These are phyloP conservation scores for Vigna radiata DNA, from an alignment of 306 rosid genomes.

Conservation along the genomic window DNA sequence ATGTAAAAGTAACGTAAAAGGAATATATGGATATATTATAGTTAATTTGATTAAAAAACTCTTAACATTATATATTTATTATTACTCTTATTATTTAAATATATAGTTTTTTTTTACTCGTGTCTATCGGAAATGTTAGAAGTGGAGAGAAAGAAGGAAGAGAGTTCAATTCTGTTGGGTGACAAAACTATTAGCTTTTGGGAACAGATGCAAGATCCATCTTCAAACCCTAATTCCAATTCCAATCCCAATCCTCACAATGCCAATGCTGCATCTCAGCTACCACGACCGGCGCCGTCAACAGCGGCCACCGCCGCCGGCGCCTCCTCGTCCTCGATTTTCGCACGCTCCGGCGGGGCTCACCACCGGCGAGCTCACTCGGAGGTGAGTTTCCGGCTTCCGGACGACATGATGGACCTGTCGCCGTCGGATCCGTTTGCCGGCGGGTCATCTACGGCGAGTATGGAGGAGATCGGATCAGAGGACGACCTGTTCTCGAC, in stretches of 20 bases:
- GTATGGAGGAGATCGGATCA: constrained; percentile 83
- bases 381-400: constrained; percentile 71
- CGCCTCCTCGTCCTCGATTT: constrained; percentile 28
- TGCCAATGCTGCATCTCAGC: constrained; percentile 40
- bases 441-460: constrained; percentile 79
- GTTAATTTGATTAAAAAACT: background rate
- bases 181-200: constrained; percentile 44
- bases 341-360: constrained; percentile 30
- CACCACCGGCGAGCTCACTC: constrained; percentile 84
- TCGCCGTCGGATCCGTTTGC: constrained; percentile 74
- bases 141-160: constrained; percentile 12
- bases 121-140: background rate
- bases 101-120: background rate
- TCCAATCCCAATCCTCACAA: constrained; percentile 43
- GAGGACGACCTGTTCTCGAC: constrained; percentile 91
- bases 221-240: constrained; percentile 50
- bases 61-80: background rate
- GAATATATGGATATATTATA: background rate
- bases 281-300: constrained; percentile 40
- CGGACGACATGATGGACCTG: constrained; percentile 78
- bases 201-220: constrained; percentile 69
- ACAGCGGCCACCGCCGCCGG: constrained; percentile 32
- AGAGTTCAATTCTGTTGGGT: background rate
- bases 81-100: background rate
- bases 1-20: too few relatives aligned